A percentile compares a stretch with the other conserved stretches of the same genome.
These are phyloP conservation scores for Xylaria sp. DNA, from an alignment of 2,329 filamentous ascomycete species.

Conservation along the genomic window DNA sequence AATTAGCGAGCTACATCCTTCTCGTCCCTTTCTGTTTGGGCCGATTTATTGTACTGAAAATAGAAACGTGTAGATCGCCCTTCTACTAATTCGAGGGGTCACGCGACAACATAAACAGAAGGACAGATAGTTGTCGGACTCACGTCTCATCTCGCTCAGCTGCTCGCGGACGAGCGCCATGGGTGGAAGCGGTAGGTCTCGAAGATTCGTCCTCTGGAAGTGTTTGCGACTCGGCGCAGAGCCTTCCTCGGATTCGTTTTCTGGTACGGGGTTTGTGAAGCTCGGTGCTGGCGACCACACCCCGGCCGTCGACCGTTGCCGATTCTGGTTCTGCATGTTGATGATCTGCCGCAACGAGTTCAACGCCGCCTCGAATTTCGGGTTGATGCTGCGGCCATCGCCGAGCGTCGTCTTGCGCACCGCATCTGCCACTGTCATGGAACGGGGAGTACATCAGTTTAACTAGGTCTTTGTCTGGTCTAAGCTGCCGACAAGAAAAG, in stretches of 20 bases:
- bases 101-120: neutral
- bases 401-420: slow-evolving; percentile 57
- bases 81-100: neutral
- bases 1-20: slow-evolving; percentile 5
- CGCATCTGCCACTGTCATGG: slow-evolving; percentile 34
- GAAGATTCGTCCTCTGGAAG: slow-evolving; percentile 58
- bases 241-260: slow-evolving; percentile 18
- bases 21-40: neutral
- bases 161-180: slow-evolving; percentile 61
- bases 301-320: slow-evolving; percentile 32
- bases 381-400: slow-evolving; percentile 50
- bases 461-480: neutral
- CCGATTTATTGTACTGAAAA: neutral
- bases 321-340: slow-evolving; percentile 57
- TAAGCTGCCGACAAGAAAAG: neutral
- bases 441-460: slow-evolving; percentile 1
- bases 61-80: neutral
- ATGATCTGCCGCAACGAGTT: slow-evolving; percentile 64
- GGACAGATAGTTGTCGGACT: slow-evolving; percentile 10
- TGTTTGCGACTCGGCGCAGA: slow-evolving; percentile 53
- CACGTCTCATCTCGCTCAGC: slow-evolving; percentile 62
- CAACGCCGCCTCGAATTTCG: slow-evolving; percentile 65
- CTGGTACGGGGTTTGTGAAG: slow-evolving; percentile 21
- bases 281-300: slow-evolving; percentile 30
- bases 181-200: slow-evolving; percentile 66